Percentiles rank a stretch among this genome's conserved stretches.
phyloP scores from a whole-genome alignment of 257 asterid genomes.

The Ballota nigra region DNA sequence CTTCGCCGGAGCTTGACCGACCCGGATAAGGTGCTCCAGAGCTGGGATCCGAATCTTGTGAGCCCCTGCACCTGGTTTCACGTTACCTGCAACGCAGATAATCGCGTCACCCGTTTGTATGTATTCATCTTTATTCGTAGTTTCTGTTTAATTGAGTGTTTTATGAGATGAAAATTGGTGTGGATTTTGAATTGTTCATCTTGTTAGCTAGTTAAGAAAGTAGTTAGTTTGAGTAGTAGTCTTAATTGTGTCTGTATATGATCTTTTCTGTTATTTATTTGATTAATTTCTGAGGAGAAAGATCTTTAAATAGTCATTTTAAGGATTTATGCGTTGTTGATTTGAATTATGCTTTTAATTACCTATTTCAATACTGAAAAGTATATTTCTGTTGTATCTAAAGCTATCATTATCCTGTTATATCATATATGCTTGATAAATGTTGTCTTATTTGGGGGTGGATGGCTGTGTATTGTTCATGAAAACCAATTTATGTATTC shows the following conservation, averaged over 20 bases:
- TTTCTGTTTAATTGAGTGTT: background rate
- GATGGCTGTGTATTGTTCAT: background rate
- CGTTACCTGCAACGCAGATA: constrained; percentile 49
- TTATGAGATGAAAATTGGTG: background rate
- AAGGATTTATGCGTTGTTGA: background rate
- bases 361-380: background rate
- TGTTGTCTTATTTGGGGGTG: background rate
- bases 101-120: constrained; percentile 59
- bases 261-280: background rate
- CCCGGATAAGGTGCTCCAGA: constrained; percentile 73
- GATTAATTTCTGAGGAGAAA: background rate
- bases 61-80: constrained; percentile 86
- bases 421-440: background rate
- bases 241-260: background rate
- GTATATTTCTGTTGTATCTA: too few species aligned
- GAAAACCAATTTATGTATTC: background rate
- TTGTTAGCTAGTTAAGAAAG: background rate
- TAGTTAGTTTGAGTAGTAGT: background rate
- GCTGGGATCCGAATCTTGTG: constrained; percentile 92
- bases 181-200: background rate
- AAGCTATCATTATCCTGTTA: background rate
- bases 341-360: background rate
- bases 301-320: background rate
- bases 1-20: constrained; percentile 74
- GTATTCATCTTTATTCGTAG: constrained; percentile 12